Base-by-base conservation (phyloP, 179 eudicot species). In the Heliamphora pulchella region DNA sequence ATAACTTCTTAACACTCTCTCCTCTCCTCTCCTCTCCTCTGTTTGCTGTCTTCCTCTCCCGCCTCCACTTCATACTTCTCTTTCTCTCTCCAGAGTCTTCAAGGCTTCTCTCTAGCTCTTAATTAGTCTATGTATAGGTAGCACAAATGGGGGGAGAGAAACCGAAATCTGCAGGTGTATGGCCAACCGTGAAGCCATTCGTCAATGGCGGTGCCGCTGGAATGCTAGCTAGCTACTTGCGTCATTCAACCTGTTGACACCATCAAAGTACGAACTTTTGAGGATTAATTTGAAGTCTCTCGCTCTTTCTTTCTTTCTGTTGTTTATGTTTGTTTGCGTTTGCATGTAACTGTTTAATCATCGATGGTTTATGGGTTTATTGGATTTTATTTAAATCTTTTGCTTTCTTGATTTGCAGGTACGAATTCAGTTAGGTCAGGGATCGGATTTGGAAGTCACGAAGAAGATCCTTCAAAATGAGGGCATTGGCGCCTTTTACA, bases 151-250 rank as follows among this genome's bases (percentile, higher is more conserved):
- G 80, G 47, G 89, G 84, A 75, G 84, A 80, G 87, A 90, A 83
- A 31, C 68, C 84, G 2, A 83, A 87, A 43, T 51, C 87, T 6
- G 77, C 62, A 22, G 91, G 87, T 1, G 90, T 86, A 39, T 90
- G 92, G 92, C 86, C 85, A 11, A 82, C 86, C 8, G 80, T 86
- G n/a, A 86, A 85, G 77, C 89, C 91, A 59, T 88, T 88, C 58
- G 87, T 87, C 73, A 88, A 87, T 88, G 90, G 92, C 13, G 90
- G 90, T 63, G 81, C 92, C 7, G 83, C 92, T 22, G 92, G 92
- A 74, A 89, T 89, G 92, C 90, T 89, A 4, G 92, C 90, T 89
- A 4, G 89, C 92, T 13, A 89, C 90, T 75, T 89, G 90, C 64
- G 89, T 86, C 81, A 88, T 89, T 75, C 91, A 89, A 81, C 91